phyloP scores from a whole-genome alignment of 2,329 filamentous ascomycete species.

The Dothidotthia symphoricarpi region DNA sequence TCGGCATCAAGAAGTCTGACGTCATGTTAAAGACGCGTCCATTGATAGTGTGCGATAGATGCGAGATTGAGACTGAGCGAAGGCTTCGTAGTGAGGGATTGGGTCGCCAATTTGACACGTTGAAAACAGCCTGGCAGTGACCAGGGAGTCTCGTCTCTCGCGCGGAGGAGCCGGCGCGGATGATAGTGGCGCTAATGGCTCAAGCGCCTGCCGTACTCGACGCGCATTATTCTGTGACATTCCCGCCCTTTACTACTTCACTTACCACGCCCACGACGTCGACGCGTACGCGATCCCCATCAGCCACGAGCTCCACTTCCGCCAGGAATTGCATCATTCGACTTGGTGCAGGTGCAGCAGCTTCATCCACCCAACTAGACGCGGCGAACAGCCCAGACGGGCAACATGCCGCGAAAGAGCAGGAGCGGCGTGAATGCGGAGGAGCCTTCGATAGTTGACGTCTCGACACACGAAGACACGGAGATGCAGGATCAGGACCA shows the following conservation, averaged over 20 bases:
- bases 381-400: conserved; percentile 36
- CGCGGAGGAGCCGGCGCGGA: too few relatives aligned
- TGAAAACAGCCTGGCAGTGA: too few relatives aligned
- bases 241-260: conserved; percentile 9
- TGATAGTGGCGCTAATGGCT: conserved; percentile 3
- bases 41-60: too few relatives aligned
- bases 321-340: conserved; percentile 5
- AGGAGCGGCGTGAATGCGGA: conserved; percentile 33
- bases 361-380: conserved; percentile 16
- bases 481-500: conserved; percentile 42
- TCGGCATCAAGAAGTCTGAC: too few relatives aligned
- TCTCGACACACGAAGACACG: conserved; percentile 39
- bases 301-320: conserved; percentile 7
- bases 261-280: conserved; percentile 6
- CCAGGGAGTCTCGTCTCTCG: too few relatives aligned
- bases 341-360: conserved; percentile 4
- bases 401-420: conserved; percentile 43
- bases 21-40: too few relatives aligned
- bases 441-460: conserved; percentile 39
- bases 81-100: too few relatives aligned
- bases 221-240: conserved; percentile 11
- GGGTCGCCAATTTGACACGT: too few relatives aligned
- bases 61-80: too few relatives aligned
- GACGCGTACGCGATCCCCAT: conserved; percentile 25
- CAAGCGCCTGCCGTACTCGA: conserved; percentile 4